Evolutionary conservation across 1,284 basidiomycete species (phyloP), one percentile per base, ranked within the genome.

Genomic region (Thecaphora thlaspeos): DNA sequence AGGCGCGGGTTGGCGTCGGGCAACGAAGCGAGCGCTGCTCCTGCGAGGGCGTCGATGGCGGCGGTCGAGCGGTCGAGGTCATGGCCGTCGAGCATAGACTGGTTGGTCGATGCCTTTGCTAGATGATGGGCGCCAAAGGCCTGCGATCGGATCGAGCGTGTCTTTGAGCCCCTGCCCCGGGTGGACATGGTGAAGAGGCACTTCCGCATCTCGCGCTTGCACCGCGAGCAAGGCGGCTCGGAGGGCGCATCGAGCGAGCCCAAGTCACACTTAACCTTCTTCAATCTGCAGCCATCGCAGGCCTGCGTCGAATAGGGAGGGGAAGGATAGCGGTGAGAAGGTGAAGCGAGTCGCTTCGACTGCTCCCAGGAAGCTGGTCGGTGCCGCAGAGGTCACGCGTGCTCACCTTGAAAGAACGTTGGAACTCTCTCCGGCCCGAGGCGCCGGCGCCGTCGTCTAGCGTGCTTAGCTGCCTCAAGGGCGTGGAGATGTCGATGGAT

Each of bases 101-200:
- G 56, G 10, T 57, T 64, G 41, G 48, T 46, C 12, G 61, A 53
- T 12, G 49, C 53, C 46, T 64, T 64, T n/a, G 57, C 61, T 1
- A 64, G 48, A 18, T 64, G 61, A 15, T 64, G 61, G 2, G 57
- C 61, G 5, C 61, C 61, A 19, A 64, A 60, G 1, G 57, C 57
- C 15, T 64, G 61, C 3, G 61, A 55, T 15, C 61, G 57, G 24
- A 55, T 55, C 3, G 62, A 65, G 37, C 62, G 62, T 5, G 55
- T 49, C 43, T 65, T 65, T 23, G 58, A 51, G 17, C 58, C 55
- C 8, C 62, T 51, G 30, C 62, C 62, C 14, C 62, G 48, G 8
- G 62, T 65, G 26, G 62, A 65, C 62, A 61, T 65, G 46, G 62
- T 65, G 44, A 65, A 65, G 46, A 61, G 48, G 39, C 62, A 65